phyloP scores from a whole-genome alignment of 495 filamentous ascomycete species.

The Penicillium fimorum region DNA sequence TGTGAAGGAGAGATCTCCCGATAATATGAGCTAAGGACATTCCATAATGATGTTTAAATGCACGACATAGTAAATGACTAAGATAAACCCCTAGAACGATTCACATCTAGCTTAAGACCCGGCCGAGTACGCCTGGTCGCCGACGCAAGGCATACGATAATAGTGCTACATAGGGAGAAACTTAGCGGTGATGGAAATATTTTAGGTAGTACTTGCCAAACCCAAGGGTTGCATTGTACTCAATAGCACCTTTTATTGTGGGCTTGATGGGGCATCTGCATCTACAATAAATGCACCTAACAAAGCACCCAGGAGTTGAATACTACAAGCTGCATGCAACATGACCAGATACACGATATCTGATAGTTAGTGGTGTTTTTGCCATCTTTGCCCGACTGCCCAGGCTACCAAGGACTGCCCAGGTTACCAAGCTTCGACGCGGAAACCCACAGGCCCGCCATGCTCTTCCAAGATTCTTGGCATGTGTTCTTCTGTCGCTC shows the following conservation, averaged over 20 bases:
- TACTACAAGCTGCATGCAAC: too few relatives aligned
- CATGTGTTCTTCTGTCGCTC: neutral
- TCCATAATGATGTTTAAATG: neutral
- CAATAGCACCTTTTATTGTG: neutral
- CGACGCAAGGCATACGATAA: slow-evolving; percentile 17
- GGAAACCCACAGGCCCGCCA: neutral
- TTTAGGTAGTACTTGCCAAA: slow-evolving; percentile 5
- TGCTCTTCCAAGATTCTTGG: neutral
- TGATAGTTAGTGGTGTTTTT: too few relatives aligned
- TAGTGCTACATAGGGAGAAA: slow-evolving; percentile 5
- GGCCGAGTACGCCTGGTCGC: slow-evolving; percentile 9
- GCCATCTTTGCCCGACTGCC: too few relatives aligned
- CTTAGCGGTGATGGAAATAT: slow-evolving; percentile 8
- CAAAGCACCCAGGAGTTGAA: too few relatives aligned
- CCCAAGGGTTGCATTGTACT: slow-evolving; percentile 7
- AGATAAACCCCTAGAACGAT: neutral
- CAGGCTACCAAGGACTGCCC: too few relatives aligned
- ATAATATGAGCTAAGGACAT: neutral
- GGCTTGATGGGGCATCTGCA: too few relatives aligned
- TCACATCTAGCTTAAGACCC: neutral
- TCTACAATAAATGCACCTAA: neutral
- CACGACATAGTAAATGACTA: neutral
- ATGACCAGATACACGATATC: too few relatives aligned
- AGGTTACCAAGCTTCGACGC: neutral
- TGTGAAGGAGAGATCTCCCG: neutral